A percentile compares a stretch with the other conserved stretches of the same genome.
Conservation (phyloP, 768 basidiomycete genomes). For the Mycena haematopus region DNA sequence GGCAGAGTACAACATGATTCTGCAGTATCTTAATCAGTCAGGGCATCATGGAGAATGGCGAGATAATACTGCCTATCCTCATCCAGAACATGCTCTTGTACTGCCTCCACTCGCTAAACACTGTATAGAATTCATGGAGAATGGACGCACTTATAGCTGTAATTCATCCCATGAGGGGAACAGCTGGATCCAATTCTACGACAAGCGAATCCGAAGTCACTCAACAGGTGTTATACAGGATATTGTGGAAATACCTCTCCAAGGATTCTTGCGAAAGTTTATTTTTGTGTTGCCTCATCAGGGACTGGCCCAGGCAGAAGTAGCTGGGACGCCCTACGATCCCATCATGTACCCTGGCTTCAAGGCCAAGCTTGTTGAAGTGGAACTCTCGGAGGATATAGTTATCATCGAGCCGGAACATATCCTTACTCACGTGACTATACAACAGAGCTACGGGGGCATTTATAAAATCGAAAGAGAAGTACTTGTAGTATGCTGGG, state of each 20-base stretch:
- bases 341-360: background rate
- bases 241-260: conserved; percentile 1
- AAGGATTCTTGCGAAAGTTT: background rate
- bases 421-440: conserved; percentile 1
- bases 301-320: too few relatives aligned
- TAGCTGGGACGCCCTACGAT: background rate
- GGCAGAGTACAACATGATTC: background rate
- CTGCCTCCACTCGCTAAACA: background rate
- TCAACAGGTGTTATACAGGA: background rate
- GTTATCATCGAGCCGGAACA: conserved; percentile 3
- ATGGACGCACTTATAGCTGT: background rate
- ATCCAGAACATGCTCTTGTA: background rate
- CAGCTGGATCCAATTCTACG: conserved; percentile 1
- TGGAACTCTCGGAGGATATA: background rate
- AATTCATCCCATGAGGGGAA: background rate
- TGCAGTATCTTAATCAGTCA: conserved; percentile 5
- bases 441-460: too few relatives aligned
- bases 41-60: too few relatives aligned
- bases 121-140: background rate
- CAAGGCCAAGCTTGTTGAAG: background rate
- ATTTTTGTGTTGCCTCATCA: background rate
- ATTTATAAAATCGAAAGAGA: background rate
- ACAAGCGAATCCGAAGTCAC: background rate
- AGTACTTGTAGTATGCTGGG: too few relatives aligned
- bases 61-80: too few relatives aligned